These are phyloP conservation scores for Xylaria longipes DNA, from an alignment of 495 filamentous ascomycete genomes.

Conservation along the genomic window DNA sequence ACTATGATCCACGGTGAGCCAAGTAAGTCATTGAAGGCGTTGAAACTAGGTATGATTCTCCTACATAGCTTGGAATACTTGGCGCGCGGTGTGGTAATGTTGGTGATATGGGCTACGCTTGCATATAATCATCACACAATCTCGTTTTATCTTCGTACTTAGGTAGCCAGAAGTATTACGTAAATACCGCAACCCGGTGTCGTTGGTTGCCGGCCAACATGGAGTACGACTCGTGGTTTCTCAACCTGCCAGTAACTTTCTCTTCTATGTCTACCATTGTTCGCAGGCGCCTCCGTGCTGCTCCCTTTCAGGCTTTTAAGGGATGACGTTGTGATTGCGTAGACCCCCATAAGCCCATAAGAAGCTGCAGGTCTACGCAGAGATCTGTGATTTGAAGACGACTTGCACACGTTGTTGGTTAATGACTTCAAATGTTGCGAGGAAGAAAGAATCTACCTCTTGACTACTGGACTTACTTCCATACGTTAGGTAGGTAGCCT, in stretches of 20 bases:
- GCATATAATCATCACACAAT: not conserved
- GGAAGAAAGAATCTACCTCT: too few species aligned
- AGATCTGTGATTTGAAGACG: not conserved
- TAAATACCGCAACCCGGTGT: not conserved
- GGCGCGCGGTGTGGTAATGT: conserved; percentile 12
- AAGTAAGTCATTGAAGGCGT: not conserved
- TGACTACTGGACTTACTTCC: too few species aligned
- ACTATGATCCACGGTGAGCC: not conserved
- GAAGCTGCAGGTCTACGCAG: not conserved
- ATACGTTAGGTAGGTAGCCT: not conserved
- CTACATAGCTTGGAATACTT: not conserved
- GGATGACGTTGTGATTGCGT: not conserved
- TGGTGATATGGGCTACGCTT: not conserved
- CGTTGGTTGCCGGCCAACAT: not conserved
- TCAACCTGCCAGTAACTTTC: not conserved
- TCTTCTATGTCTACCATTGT: not conserved
- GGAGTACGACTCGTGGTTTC: not conserved
- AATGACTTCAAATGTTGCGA: too few species aligned
- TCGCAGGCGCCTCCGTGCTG: too few species aligned
- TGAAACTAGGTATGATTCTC: not conserved
- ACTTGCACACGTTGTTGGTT: too few species aligned
- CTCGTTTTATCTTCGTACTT: not conserved
- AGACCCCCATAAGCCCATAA: not conserved
- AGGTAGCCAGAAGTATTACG: not conserved
- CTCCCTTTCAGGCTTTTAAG: not conserved